Conservation (phyloP, 371 early-diverging fungal genomes). For the Lichtheimia hyalospora region DNA sequence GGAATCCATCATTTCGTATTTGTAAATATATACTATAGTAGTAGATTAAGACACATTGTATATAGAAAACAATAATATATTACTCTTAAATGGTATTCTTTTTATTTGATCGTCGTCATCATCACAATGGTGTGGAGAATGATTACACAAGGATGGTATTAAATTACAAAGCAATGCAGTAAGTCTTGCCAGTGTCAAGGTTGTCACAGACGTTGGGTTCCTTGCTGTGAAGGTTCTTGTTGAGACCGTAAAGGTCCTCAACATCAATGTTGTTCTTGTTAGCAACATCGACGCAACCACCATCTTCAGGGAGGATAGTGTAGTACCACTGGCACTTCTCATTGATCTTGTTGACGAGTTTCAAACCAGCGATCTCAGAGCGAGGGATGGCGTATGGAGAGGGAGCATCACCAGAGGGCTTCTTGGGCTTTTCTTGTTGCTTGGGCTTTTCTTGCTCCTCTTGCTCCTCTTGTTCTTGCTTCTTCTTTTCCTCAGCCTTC, state of each 20-base stretch:
- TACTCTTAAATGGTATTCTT: not conserved
- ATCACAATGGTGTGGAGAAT: no score
- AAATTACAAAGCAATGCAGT: constrained; percentile 22
- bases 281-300: constrained; percentile 17
- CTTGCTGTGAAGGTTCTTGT: constrained; percentile 22
- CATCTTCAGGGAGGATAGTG: constrained; percentile 12
- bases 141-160: not conserved
- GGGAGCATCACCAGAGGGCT: constrained; percentile 6
- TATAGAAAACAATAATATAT: constrained; percentile 1
- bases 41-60: not conserved
- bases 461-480: constrained; percentile 11
- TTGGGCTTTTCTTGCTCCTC: constrained; percentile 9
- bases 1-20: constrained; percentile 30
- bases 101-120: no score
- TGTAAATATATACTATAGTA: constrained; percentile 10
- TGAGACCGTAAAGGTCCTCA: constrained; percentile 13
- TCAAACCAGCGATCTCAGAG: constrained; percentile 7
- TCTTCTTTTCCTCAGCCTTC: constrained; percentile 11
- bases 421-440: constrained; percentile 4
- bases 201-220: constrained; percentile 26
- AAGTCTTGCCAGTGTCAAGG: constrained; percentile 30
- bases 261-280: constrained; percentile 13
- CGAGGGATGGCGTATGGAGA: constrained; percentile 5
- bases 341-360: constrained; percentile 13
- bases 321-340: constrained; percentile 20